Evolutionary conservation across 2,329 filamentous ascomycete genomes (phyloP).

Genomic region (Exophiala sideris): DNA sequence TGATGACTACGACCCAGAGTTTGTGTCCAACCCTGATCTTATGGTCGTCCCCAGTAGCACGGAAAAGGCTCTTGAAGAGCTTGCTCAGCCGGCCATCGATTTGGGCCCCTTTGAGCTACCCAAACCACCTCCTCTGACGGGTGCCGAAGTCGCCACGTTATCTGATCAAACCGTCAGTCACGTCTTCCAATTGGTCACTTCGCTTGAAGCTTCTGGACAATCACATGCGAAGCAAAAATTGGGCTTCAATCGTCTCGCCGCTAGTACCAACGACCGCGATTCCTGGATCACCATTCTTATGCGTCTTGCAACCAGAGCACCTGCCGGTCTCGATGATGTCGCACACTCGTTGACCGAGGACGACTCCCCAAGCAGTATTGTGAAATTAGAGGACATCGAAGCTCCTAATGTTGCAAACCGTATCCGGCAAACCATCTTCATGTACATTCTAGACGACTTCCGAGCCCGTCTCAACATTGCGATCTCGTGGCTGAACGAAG

Average conservation of each 20-base stretch:
- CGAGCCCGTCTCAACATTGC: slow-evolving; percentile 83
- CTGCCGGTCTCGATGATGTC: slow-evolving; percentile 64
- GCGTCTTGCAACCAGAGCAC: slow-evolving; percentile 76
- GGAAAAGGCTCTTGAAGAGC: slow-evolving; percentile 45
- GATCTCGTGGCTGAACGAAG: slow-evolving; percentile 91
- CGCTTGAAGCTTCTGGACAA: slow-evolving; percentile 62
- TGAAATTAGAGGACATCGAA: slow-evolving; percentile 32
- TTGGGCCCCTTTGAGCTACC: slow-evolving; percentile 76
- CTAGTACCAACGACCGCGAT: slow-evolving; percentile 78
- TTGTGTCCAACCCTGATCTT: slow-evolving; percentile 68
- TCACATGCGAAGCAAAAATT: slow-evolving; percentile 49
- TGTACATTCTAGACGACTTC: slow-evolving; percentile 89
- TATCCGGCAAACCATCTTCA: slow-evolving; percentile 77
- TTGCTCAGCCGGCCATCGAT: slow-evolving; percentile 50
- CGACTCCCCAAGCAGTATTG: slow-evolving; percentile 27
- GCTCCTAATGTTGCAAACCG: slow-evolving; percentile 50
- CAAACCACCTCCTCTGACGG: slow-evolving; percentile 68
- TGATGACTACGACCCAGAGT: slow-evolving; percentile 90
- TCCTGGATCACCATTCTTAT: slow-evolving; percentile 88
- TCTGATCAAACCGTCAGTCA: slow-evolving; percentile 71
- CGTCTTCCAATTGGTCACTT: slow-evolving; percentile 73
- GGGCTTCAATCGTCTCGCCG: slow-evolving; percentile 80
- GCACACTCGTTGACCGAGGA: slow-evolving; percentile 57
- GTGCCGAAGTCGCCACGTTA: slow-evolving; percentile 68
- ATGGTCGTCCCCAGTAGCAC: slow-evolving; percentile 67